Percentiles rank a stretch among this genome's conserved stretches.
These are phyloP conservation scores for Calamus simplicifolius DNA, from an alignment of 176 grass and related monocot genomes.

Conservation along the genomic window DNA sequence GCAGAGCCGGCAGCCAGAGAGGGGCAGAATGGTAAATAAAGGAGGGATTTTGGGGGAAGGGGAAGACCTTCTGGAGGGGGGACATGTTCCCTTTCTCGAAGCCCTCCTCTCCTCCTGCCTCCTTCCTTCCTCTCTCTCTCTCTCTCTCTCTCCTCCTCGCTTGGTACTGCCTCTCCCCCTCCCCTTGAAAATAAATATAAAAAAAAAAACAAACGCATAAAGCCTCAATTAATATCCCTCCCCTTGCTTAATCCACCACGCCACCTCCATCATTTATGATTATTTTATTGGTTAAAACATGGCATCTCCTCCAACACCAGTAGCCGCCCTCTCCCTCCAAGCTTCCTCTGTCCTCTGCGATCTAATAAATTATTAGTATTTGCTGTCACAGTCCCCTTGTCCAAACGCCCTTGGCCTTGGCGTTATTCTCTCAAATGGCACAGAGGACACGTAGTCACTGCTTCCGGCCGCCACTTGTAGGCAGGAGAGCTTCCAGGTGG, in stretches of 20 bases:
- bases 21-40: too few species aligned
- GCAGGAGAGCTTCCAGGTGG: too few species aligned
- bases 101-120: not conserved
- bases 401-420: too few species aligned
- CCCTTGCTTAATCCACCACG: conserved; percentile 1
- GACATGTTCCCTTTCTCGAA: conserved; percentile 17
- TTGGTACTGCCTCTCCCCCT: not conserved
- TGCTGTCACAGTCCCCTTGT: too few species aligned
- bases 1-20: too few species aligned
- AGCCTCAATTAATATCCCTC: not conserved
- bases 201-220: too few species aligned
- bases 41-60: not conserved
- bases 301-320: conserved; percentile 1
- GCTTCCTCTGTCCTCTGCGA: conserved; percentile 1
- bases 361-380: not conserved
- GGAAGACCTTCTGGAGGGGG: conserved; percentile 22
- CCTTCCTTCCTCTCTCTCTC: not conserved
- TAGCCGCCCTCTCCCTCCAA: not conserved
- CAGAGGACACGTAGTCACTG: too few species aligned
- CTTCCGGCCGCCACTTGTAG: too few species aligned
- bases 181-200: not conserved
- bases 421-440: too few species aligned
- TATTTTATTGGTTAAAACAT: conserved; percentile 16
- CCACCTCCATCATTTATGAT: not conserved
- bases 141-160: too few species aligned